A percentile compares a stretch with the other conserved stretches of the same genome.
These are phyloP conservation scores for Auricularia cornea DNA, from an alignment of 768 basidiomycete species.

Conservation along the genomic window DNA sequence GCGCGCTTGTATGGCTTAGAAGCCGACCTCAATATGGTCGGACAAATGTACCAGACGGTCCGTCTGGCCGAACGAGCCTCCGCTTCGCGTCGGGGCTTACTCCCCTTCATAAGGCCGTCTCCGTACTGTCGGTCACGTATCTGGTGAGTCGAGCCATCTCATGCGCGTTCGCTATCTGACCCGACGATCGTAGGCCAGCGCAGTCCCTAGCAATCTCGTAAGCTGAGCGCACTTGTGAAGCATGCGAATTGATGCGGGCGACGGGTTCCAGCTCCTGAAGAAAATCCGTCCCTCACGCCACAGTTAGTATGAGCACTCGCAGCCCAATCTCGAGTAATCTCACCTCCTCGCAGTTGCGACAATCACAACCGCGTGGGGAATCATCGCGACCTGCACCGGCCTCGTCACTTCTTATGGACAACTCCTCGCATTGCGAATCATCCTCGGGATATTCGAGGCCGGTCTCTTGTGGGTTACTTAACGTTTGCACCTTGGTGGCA, in stretches of 20 bases:
- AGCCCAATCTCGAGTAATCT: background rate
- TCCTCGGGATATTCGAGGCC: constrained; percentile 8
- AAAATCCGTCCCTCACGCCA: constrained; percentile 6
- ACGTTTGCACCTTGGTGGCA: too few species aligned
- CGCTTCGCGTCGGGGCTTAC: background rate
- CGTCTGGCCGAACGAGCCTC: background rate
- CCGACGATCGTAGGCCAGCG: background rate
- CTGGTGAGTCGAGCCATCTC: background rate
- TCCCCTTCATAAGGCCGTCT: background rate
- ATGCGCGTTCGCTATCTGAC: background rate
- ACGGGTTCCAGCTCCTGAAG: background rate
- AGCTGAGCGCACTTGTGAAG: background rate
- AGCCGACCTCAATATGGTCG: constrained; percentile 5
- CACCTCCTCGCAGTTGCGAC: background rate
- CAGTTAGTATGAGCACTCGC: background rate
- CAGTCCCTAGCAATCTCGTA: background rate
- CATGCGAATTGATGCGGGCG: background rate
- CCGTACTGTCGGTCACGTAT: constrained; percentile 6
- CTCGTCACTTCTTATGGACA: constrained; percentile 3
- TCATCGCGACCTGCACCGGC: constrained; percentile 4
- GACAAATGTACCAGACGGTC: constrained; percentile 7
- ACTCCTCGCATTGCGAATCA: constrained; percentile 3
- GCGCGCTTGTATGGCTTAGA: constrained; percentile 11
- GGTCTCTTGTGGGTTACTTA: constrained; percentile 3
- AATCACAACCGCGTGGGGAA: constrained; percentile 4